Conservation (phyloP, 1,139 yeast genomes). For the Debaryomyces psychrophilus region DNA sequence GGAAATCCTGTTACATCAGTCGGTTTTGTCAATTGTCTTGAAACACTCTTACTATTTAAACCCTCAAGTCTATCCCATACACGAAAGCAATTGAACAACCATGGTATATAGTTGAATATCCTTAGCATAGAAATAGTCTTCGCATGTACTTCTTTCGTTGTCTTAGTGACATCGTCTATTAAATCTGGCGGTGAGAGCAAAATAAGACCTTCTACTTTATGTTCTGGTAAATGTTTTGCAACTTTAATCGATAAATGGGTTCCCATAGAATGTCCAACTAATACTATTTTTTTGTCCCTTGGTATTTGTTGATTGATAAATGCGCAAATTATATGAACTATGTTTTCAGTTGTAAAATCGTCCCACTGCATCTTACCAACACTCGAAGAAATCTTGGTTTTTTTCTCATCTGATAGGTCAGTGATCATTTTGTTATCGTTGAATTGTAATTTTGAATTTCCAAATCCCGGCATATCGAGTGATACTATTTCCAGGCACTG, state of each 20-base stretch:
- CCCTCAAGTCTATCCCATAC: constrained; percentile 67
- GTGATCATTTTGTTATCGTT: constrained; percentile 26
- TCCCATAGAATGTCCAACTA: constrained; percentile 81
- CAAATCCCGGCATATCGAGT: constrained; percentile 78
- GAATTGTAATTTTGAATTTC: constrained; percentile 47
- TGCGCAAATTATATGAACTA: constrained; percentile 49
- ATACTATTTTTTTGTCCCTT: constrained; percentile 50
- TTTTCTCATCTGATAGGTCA: constrained; percentile 28
- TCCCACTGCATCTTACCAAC: constrained; percentile 39
- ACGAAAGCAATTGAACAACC: constrained; percentile 57
- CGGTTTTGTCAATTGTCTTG: constrained; percentile 49
- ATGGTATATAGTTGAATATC: constrained; percentile 47
- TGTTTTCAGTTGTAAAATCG: constrained; percentile 51
- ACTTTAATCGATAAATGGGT: constrained; percentile 56
- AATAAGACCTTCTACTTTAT: constrained; percentile 48
- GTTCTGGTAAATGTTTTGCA: constrained; percentile 43
- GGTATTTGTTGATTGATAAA: constrained; percentile 46
- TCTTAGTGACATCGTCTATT: constrained; percentile 28
- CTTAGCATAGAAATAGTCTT: constrained; percentile 21
- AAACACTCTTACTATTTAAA: constrained; percentile 57
- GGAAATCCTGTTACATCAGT: neutral
- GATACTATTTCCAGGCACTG: constrained; percentile 68
- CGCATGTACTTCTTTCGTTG: constrained; percentile 1
- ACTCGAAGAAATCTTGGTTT: constrained; percentile 32
- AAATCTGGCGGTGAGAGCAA: constrained; percentile 61